These are phyloP conservation scores for Pascua guehoae DNA, from an alignment of 1,284 basidiomycete genomes.

Conservation along the genomic window DNA sequence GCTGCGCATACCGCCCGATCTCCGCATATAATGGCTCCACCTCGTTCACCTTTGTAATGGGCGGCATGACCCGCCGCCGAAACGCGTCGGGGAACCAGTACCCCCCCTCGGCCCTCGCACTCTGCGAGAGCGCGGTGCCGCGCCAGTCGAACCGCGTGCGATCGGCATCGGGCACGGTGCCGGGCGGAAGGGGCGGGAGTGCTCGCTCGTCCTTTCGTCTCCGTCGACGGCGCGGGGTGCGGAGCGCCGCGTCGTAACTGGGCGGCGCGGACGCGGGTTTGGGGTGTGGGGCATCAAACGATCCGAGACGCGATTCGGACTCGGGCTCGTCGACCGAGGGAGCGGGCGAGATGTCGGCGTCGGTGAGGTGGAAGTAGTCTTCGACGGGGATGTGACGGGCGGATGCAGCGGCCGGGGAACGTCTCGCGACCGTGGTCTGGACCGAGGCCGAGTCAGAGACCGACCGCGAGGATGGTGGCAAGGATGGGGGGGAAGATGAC, in stretches of 20 bases:
- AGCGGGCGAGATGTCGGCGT: too few relatives aligned
- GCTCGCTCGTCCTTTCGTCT: background rate
- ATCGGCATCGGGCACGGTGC: slow-evolving; percentile 24
- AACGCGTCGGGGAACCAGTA: slow-evolving; percentile 26
- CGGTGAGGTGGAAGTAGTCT: too few relatives aligned
- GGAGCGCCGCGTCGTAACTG: slow-evolving; percentile 9
- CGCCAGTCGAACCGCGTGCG: slow-evolving; percentile 42
- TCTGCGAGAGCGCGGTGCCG: slow-evolving; percentile 4
- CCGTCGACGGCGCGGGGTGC: slow-evolving; percentile 9
- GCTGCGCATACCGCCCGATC: slow-evolving; percentile 40
- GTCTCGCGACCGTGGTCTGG: too few relatives aligned
- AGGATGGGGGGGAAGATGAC: too few relatives aligned
- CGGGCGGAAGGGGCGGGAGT: slow-evolving; percentile 16
- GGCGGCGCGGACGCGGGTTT: background rate
- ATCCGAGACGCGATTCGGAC: too few relatives aligned
- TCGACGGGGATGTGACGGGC: too few relatives aligned
- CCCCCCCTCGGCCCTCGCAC: slow-evolving; percentile 2
- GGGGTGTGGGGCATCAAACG: too few relatives aligned
- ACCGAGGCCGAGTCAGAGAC: too few relatives aligned
- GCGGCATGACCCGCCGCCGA: slow-evolving; percentile 43
- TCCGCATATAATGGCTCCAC: slow-evolving; percentile 53
- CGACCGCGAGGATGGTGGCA: too few relatives aligned
- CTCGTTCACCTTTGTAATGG: slow-evolving; percentile 37
- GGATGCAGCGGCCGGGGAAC: too few relatives aligned
- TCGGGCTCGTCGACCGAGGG: too few relatives aligned